A percentile compares a stretch with the other conserved stretches of the same genome.
phyloP scores from a whole-genome alignment of 176 grass and related monocot genomes.

The Echinochloa phyllopogon region DNA sequence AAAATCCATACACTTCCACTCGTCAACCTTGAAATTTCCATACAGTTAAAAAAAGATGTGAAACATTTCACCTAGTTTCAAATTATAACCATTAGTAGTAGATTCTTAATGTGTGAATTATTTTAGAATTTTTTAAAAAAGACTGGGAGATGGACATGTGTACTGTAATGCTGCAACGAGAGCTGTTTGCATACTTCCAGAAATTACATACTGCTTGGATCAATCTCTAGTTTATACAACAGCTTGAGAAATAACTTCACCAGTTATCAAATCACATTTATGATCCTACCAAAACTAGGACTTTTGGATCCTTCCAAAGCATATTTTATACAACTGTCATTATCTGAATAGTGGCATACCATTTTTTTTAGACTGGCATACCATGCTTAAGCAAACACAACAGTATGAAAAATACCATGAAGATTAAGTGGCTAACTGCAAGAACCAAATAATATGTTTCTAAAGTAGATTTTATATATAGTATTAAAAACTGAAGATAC shows the following conservation, averaged over 20 bases:
- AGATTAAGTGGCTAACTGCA: slow-evolving; percentile 9
- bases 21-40: slow-evolving; percentile 12
- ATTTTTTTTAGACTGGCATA: background rate
- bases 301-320: background rate
- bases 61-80: slow-evolving; percentile 12
- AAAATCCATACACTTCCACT: slow-evolving; percentile 1
- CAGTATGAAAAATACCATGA: slow-evolving; percentile 26
- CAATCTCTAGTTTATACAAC: background rate
- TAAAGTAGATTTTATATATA: slow-evolving; percentile 34
- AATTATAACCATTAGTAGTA: slow-evolving; percentile 19
- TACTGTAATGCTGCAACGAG: slow-evolving; percentile 13
- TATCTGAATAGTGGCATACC: background rate
- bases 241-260: slow-evolving; percentile 7
- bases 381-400: background rate
- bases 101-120: background rate
- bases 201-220: background rate
- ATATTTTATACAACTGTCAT: slow-evolving; percentile 3
- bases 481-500: slow-evolving; percentile 15
- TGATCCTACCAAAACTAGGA: background rate
- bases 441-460: slow-evolving; percentile 25
- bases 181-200: slow-evolving; percentile 20
- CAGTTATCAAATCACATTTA: background rate
- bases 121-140: background rate
- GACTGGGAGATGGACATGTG: background rate
- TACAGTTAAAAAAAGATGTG: slow-evolving; percentile 19